Evolutionary conservation across 2,329 filamentous ascomycete genomes (phyloP).

Genomic region (Graphilbum sp.): DNA sequence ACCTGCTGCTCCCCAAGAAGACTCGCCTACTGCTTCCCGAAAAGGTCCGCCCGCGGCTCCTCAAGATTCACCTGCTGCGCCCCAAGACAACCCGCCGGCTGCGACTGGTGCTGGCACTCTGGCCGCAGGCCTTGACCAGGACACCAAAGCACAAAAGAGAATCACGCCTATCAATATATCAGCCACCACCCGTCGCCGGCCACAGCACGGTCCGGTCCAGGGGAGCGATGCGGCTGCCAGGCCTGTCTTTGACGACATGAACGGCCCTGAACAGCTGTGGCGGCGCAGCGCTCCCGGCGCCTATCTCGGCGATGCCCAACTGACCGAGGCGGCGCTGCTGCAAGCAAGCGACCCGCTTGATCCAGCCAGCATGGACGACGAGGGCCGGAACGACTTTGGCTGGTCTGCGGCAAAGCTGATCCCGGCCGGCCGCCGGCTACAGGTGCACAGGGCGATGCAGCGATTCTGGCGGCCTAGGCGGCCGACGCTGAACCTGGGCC

Average conservation of each 20-base stretch:
- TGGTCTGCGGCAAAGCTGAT: conserved; percentile 11
- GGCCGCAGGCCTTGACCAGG: too few species aligned
- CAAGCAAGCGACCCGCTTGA: conserved; percentile 2
- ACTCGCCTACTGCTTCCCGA: too few species aligned
- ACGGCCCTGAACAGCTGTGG: conserved; percentile 2
- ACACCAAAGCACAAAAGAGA: conserved; percentile 15
- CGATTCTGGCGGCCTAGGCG: conserved; percentile 16
- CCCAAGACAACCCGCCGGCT: too few species aligned
- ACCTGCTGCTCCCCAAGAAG: too few species aligned
- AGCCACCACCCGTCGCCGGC: conserved; percentile 6
- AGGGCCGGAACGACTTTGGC: conserved; percentile 1
- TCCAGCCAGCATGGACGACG: background rate
- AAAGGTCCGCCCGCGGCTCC: too few species aligned
- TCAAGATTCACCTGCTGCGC: too few species aligned
- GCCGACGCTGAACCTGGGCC: conserved; percentile 3
- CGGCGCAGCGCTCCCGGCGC: conserved; percentile 8
- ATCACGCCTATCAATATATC: conserved; percentile 13
- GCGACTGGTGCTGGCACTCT: too few species aligned
- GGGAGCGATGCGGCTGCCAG: too few species aligned
- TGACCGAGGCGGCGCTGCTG: conserved; percentile 10
- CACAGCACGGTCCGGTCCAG: too few species aligned
- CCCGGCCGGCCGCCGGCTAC: conserved; percentile 26
- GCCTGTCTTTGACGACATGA: too few species aligned
- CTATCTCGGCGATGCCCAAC: conserved; percentile 20
- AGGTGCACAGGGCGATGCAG: conserved; percentile 24